phyloP scores from a whole-genome alignment of 345 rosid genomes.

The Acer negundo region DNA sequence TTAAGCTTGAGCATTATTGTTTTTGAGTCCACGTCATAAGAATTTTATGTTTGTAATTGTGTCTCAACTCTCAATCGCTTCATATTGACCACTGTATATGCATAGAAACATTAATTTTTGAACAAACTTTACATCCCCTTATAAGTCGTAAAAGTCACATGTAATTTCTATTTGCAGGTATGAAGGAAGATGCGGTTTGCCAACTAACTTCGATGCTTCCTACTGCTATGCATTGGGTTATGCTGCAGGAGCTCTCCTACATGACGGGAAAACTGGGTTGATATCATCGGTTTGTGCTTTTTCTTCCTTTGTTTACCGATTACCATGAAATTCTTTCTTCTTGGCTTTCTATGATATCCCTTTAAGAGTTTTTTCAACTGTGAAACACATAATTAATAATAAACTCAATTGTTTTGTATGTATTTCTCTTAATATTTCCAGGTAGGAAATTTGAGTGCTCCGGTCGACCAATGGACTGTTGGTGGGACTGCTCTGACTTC shows the following conservation, averaged over 20 bases:
- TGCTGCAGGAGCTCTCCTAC: slow-evolving; percentile 90
- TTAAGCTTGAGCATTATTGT: background rate
- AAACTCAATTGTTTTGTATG: background rate
- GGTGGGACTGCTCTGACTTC: slow-evolving; percentile 91
- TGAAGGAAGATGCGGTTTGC: slow-evolving; percentile 97
- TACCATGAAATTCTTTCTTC: background rate
- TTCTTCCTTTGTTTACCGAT: slow-evolving; percentile 3
- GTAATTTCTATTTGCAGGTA: slow-evolving; percentile 50
- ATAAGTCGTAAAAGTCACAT: background rate
- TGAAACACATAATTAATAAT: background rate
- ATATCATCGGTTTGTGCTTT: slow-evolving; percentile 72
- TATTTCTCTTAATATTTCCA: slow-evolving; percentile 28
- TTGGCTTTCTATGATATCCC: slow-evolving; percentile 14
- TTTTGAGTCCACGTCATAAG: background rate
- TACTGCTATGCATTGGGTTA: slow-evolving; percentile 95
- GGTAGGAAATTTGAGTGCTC: slow-evolving; percentile 91
- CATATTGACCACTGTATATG: background rate
- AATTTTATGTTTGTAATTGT: background rate
- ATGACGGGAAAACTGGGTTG: slow-evolving; percentile 79
- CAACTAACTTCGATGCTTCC: slow-evolving; percentile 88
- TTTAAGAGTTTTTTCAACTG: background rate
- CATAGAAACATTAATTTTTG: background rate
- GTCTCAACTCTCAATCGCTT: slow-evolving; percentile 8
- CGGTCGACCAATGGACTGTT: slow-evolving; percentile 91
- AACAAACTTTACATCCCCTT: background rate